Percentiles rank a stretch among this genome's conserved stretches.
Conservation (phyloP, 805 yeast species). For the Spathaspora sp. region DNA sequence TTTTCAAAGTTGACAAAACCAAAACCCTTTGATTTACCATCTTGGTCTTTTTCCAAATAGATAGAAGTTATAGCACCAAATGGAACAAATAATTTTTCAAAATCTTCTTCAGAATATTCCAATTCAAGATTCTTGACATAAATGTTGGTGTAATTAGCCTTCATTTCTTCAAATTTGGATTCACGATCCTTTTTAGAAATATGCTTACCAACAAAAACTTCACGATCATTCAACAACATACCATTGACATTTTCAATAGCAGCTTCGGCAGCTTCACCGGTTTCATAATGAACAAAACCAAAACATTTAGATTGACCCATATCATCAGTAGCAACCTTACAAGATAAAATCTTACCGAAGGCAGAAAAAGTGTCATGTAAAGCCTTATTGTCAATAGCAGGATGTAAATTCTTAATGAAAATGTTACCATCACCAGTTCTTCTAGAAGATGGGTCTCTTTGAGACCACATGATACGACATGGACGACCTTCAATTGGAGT, state of each 20-base stretch:
- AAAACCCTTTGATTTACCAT: conserved; percentile 91
- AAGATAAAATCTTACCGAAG: conserved; percentile 91
- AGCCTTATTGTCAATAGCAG: conserved; percentile 98
- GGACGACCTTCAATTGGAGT: conserved; percentile 90
- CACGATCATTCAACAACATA: conserved; percentile 94
- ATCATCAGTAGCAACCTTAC: conserved; percentile 95
- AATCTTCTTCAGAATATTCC: conserved; percentile 67
- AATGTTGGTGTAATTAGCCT: conserved; percentile 92
- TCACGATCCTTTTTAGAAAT: conserved; percentile 90
- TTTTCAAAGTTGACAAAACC: conserved; percentile 90
- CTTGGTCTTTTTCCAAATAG: conserved; percentile 72
- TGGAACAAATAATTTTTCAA: conserved; percentile 66
- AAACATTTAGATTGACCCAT: conserved; percentile 90
- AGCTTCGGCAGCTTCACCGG: conserved; percentile 85
- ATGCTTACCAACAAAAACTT: conserved; percentile 94
- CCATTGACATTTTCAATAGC: conserved; percentile 98
- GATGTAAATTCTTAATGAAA: conserved; percentile 97
- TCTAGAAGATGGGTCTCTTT: conserved; percentile 95
- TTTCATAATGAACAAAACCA: conserved; percentile 96
- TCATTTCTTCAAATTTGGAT: conserved; percentile 83
- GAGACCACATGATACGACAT: conserved; percentile 99
- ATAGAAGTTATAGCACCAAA: conserved; percentile 83
- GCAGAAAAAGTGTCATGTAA: conserved; percentile 97
- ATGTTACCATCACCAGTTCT: conserved; percentile 95
- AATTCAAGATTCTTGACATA: conserved; percentile 86